A percentile compares a stretch with the other conserved stretches of the same genome.
These are phyloP conservation scores for Sporothrix inflata DNA, from an alignment of 2,329 filamentous ascomycete species.

Conservation along the genomic window DNA sequence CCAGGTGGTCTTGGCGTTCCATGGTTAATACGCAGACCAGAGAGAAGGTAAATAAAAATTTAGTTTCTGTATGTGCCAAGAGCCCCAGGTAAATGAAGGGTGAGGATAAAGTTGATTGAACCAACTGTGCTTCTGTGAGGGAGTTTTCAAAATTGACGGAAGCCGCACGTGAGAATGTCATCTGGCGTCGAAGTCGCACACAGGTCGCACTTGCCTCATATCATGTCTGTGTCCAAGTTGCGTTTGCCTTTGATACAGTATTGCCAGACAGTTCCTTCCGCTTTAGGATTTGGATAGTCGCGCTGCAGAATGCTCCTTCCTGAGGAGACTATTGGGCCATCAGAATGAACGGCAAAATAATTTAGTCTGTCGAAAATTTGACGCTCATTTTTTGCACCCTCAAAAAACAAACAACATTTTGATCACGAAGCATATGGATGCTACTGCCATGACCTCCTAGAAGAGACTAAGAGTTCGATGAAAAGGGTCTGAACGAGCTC, in stretches of 20 bases:
- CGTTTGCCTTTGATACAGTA: neutral
- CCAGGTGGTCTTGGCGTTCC: constrained; percentile 20
- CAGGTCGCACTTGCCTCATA: neutral
- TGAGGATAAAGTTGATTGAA: constrained; percentile 10
- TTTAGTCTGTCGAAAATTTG: neutral
- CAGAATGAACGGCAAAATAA: neutral
- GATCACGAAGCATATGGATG: neutral
- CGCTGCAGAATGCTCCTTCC: neutral
- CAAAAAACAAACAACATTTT: neutral
- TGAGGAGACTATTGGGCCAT: neutral
- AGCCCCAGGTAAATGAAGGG: constrained; percentile 3
- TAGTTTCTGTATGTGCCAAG: neutral
- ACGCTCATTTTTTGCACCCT: neutral
- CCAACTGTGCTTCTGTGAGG: neutral
- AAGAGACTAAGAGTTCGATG: no score
- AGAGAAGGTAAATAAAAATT: neutral
- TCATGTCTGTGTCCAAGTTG: neutral
- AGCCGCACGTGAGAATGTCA: neutral
- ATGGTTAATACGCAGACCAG: neutral
- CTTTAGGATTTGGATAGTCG: neutral
- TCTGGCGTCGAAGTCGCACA: neutral
- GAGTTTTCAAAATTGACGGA: neutral
- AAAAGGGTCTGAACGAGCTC: no score
- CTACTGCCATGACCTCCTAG: no score
- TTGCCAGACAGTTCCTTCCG: neutral